A percentile compares a stretch with the other conserved stretches of the same genome.
phyloP scores from a whole-genome alignment of 352 stramenopile species.

The Pythium phragmiticola region DNA sequence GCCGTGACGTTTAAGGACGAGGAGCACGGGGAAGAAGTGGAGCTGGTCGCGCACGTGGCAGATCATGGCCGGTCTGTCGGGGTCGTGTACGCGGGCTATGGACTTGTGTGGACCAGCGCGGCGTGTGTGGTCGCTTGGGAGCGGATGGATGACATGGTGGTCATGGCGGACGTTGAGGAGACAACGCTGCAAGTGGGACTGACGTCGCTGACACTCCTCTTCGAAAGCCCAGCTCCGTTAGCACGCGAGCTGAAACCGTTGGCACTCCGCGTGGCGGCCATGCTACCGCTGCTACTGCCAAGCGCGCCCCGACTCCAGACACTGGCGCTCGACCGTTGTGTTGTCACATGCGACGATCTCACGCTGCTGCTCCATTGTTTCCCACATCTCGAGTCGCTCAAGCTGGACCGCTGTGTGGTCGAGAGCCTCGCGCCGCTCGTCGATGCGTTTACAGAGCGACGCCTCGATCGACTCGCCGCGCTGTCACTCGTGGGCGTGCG shows the following conservation, averaged over 20 bases:
- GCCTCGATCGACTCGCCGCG: not conserved
- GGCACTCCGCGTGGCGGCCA: not conserved
- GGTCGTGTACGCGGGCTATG: not conserved
- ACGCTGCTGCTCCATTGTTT: not conserved
- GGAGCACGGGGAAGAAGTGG: not conserved
- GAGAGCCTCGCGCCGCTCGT: not conserved
- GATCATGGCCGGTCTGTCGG: not conserved
- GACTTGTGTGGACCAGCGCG: not conserved
- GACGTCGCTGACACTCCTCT: not conserved
- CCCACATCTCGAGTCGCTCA: not conserved
- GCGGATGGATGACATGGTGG: not conserved
- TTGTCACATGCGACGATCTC: not conserved
- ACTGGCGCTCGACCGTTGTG: not conserved
- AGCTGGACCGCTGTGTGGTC: not conserved
- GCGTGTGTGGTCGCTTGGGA: not conserved
- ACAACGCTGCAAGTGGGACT: not conserved
- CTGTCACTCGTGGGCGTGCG: not conserved
- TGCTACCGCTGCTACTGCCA: not conserved
- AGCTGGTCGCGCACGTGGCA: not conserved
- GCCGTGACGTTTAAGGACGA: not conserved
- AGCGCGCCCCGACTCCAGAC: not conserved
- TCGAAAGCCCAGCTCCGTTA: not conserved
- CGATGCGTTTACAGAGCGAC: not conserved
- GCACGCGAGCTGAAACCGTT: not conserved
- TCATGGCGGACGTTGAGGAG: not conserved